Conservation (phyloP, 768 basidiomycete species). For the Lentinula sp. region DNA sequence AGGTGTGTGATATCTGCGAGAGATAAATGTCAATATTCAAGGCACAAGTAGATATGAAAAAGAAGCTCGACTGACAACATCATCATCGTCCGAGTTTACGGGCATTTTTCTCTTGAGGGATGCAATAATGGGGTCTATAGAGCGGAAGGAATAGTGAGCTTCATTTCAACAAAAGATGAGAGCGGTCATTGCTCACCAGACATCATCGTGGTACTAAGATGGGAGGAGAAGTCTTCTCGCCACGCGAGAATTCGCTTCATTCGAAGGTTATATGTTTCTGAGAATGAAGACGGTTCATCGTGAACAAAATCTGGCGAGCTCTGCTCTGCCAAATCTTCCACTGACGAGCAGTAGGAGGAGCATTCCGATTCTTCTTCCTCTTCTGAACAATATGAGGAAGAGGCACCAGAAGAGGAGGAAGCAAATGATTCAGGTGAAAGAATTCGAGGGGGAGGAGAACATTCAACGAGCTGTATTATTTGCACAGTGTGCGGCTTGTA, state of each 20-base stretch:
- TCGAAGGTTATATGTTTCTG: slow-evolving; percentile 46
- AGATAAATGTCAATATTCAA: slow-evolving; percentile 13
- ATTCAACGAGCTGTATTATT: slow-evolving; percentile 74
- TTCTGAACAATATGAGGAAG: slow-evolving; percentile 32
- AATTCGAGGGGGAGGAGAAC: slow-evolving; percentile 47
- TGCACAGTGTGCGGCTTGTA: slow-evolving; percentile 42
- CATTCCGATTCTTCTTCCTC: slow-evolving; percentile 42
- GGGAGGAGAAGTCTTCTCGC: slow-evolving; percentile 53
- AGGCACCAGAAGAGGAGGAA: slow-evolving; percentile 30
- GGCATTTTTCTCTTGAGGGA: slow-evolving; percentile 48
- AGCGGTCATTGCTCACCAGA: slow-evolving; percentile 27
- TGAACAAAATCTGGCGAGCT: slow-evolving; percentile 17
- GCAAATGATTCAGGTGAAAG: slow-evolving; percentile 26
- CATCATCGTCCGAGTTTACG: slow-evolving; percentile 21
- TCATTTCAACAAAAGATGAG: neutral
- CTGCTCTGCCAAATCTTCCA: slow-evolving; percentile 31
- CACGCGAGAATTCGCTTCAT: slow-evolving; percentile 68
- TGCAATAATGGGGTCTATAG: slow-evolving; percentile 22
- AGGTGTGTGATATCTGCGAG: slow-evolving; percentile 41
- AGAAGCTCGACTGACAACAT: slow-evolving; percentile 25
- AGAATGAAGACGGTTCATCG: slow-evolving; percentile 23
- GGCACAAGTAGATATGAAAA: neutral
- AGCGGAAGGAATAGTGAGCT: neutral
- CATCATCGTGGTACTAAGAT: slow-evolving; percentile 29
- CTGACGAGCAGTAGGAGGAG: slow-evolving; percentile 73